Evolutionary conservation across 1,139 yeast species (phyloP).

Genomic region (Scheffersomyces lignicola): DNA sequence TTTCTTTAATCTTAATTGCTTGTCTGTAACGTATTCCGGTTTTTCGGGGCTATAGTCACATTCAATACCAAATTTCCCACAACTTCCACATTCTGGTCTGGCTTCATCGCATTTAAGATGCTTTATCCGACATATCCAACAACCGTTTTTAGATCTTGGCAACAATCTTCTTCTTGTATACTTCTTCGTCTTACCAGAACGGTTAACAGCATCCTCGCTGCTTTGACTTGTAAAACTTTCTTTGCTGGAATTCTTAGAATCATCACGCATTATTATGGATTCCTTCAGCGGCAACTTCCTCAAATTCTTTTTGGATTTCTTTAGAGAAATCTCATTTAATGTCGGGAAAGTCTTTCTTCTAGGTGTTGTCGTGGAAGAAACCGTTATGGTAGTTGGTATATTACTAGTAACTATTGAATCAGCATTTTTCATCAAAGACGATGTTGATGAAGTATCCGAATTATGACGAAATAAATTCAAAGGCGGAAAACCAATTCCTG

Average conservation of each 20-base stretch:
- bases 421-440: conserved; percentile 8
- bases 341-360: conserved; percentile 17
- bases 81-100: conserved; percentile 40
- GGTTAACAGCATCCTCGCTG: conserved; percentile 1
- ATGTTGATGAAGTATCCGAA: conserved; percentile 20
- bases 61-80: conserved; percentile 41
- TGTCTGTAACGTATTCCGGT: conserved; percentile 44
- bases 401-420: background rate
- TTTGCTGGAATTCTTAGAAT: conserved; percentile 2
- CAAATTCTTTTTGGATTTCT: conserved; percentile 1
- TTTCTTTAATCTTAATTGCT: conserved; percentile 34
- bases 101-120: conserved; percentile 49
- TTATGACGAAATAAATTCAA: conserved; percentile 29
- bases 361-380: conserved; percentile 14
- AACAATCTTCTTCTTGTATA: conserved; percentile 43
- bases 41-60: conserved; percentile 46
- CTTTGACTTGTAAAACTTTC: background rate
- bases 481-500: conserved; percentile 17
- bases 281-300: background rate
- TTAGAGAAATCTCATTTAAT: conserved; percentile 16
- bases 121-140: conserved; percentile 53
- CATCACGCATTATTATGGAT: background rate
- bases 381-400: conserved; percentile 6
- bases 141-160: conserved; percentile 47
- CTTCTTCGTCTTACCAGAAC: conserved; percentile 27